Percentiles rank a stretch among this genome's conserved stretches.
phyloP scores from a whole-genome alignment of 2,329 filamentous ascomycete species.

The Hymenoscyphus infarciens region DNA sequence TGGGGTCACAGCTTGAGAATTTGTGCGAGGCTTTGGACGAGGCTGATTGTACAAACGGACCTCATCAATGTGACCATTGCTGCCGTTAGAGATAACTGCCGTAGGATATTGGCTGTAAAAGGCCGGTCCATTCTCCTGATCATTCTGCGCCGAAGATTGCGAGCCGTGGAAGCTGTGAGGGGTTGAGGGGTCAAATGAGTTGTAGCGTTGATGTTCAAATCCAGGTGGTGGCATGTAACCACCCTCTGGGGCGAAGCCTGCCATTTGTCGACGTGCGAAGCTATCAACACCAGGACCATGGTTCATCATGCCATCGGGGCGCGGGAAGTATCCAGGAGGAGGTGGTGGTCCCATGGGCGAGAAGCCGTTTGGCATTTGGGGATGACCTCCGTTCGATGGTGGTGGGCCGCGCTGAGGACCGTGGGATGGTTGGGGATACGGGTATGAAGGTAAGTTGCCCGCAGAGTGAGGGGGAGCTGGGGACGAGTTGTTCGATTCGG shows the following conservation, averaged over 20 bases:
- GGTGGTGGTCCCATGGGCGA: constrained; percentile 28
- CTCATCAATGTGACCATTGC: constrained; percentile 36
- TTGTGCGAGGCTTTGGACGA: constrained; percentile 22
- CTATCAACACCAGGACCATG: constrained; percentile 22
- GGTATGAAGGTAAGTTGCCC: constrained; percentile 39
- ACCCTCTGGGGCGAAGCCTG: constrained; percentile 34
- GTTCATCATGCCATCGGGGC: constrained; percentile 26
- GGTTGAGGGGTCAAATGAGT: constrained; percentile 49
- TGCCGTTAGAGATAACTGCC: constrained; percentile 40
- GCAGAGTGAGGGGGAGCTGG: constrained; percentile 51
- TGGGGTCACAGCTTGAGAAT: constrained; percentile 20
- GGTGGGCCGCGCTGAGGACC: constrained; percentile 19
- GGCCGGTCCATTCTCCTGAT: constrained; percentile 36
- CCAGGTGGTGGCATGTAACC: constrained; percentile 35
- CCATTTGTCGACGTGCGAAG: constrained; percentile 29
- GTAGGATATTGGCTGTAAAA: constrained; percentile 40
- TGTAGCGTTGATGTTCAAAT: constrained; percentile 23
- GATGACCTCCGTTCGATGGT: constrained; percentile 25
- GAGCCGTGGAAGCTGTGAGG: constrained; percentile 61
- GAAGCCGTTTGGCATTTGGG: constrained; percentile 29
- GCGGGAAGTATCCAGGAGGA: constrained; percentile 27
- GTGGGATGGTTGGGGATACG: constrained; percentile 22
- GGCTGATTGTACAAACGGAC: constrained; percentile 30
- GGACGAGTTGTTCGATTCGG: constrained; percentile 55
- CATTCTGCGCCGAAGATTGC: constrained; percentile 51